Evolutionary conservation across 768 basidiomycete genomes (phyloP).

Genomic region (Kondoa malvinella): DNA sequence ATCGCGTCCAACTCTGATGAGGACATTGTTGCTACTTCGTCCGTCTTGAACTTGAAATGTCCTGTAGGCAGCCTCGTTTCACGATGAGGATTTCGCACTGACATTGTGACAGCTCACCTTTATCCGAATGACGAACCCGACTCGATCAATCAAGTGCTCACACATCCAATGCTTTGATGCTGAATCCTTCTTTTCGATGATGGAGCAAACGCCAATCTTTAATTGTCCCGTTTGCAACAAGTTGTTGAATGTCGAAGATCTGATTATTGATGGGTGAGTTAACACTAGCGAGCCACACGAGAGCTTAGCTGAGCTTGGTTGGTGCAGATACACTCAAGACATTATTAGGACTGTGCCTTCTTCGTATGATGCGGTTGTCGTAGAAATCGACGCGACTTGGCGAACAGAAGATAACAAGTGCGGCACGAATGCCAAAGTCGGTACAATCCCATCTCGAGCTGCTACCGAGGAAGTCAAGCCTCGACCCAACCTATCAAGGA

Average conservation of each 20-base stretch:
- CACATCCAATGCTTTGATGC: conserved; percentile 95
- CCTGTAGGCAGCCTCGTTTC: conserved; percentile 45
- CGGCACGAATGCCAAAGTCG: conserved; percentile 56
- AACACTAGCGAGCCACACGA: too few relatives aligned
- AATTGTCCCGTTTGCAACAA: conserved; percentile 84
- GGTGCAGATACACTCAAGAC: conserved; percentile 78
- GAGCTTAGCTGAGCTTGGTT: too few relatives aligned
- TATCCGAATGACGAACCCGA: conserved; percentile 63
- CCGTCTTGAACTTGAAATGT: conserved; percentile 81
- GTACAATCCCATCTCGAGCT: conserved; percentile 45
- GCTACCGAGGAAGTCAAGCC: background rate
- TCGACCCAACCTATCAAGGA: background rate
- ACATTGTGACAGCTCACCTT: conserved; percentile 50
- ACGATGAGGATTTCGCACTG: background rate
- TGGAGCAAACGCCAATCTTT: conserved; percentile 94
- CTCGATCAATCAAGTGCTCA: conserved; percentile 69
- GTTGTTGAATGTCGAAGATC: conserved; percentile 54
- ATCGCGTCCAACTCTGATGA: conserved; percentile 41
- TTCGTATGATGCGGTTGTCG: conserved; percentile 71
- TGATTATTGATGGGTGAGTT: conserved; percentile 81
- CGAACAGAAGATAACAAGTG: conserved; percentile 76
- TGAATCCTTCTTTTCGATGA: conserved; percentile 77
- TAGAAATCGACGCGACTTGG: conserved; percentile 92
- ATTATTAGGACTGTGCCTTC: conserved; percentile 65
- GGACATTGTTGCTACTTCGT: conserved; percentile 75